Evolutionary conservation across 768 basidiomycete species (phyloP).

Genomic region (Trametes sanguinea): DNA sequence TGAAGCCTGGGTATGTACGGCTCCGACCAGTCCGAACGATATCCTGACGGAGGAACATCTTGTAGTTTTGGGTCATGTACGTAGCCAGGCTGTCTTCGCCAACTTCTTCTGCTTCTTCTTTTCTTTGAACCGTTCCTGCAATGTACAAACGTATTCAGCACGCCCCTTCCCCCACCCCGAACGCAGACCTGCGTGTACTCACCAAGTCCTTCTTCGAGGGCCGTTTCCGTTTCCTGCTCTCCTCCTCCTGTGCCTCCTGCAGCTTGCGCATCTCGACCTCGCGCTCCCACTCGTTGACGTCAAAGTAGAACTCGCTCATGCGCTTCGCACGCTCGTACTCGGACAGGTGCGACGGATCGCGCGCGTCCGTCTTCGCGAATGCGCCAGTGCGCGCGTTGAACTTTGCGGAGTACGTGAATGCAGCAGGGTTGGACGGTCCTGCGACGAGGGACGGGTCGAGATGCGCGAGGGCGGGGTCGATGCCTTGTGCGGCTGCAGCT

Average conservation of each 20-base stretch:
- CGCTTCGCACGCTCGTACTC: slow-evolving; percentile 81
- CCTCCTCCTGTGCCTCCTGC: slow-evolving; percentile 47
- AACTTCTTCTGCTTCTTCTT: slow-evolving; percentile 82
- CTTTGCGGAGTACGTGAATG: slow-evolving; percentile 57
- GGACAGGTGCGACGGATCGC: slow-evolving; percentile 74
- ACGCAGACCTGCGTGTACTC: slow-evolving; percentile 32
- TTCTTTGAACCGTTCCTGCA: slow-evolving; percentile 80
- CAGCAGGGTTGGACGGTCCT: slow-evolving; percentile 34
- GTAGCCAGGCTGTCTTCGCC: slow-evolving; percentile 86
- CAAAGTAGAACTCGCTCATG: slow-evolving; percentile 89
- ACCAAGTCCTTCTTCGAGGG: slow-evolving; percentile 86
- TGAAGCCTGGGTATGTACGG: no score
- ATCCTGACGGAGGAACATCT: no score
- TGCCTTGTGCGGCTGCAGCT: slow-evolving; percentile 76
- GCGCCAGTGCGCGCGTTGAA: slow-evolving; percentile 84
- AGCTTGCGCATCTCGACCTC: slow-evolving; percentile 55
- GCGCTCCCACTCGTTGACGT: slow-evolving; percentile 77
- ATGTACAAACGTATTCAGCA: slow-evolving; percentile 18
- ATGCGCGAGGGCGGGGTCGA: slow-evolving; percentile 79
- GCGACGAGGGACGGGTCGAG: slow-evolving; percentile 72
- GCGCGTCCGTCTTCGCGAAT: slow-evolving; percentile 64
- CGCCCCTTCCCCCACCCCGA: not conserved
- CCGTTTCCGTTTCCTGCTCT: slow-evolving; percentile 72
- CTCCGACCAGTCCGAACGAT: no score
- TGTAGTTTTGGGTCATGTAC: slow-evolving; percentile 45